A percentile compares a stretch with the other conserved stretches of the same genome.
phyloP scores from a whole-genome alignment of 805 yeast genomes.

The Ogataea salicorniae region DNA sequence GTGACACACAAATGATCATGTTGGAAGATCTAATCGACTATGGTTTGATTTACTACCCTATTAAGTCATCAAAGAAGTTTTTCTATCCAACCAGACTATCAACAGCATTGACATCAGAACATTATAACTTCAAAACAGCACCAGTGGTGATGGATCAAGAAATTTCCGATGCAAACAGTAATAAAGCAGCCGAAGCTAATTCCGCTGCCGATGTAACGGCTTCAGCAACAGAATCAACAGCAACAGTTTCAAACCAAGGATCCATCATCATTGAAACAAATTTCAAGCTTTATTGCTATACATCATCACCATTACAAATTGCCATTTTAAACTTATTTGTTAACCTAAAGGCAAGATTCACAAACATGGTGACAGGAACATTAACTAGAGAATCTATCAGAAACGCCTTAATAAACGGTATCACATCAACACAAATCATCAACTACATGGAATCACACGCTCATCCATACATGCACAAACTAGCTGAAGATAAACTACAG shows the following conservation, averaged over 20 bases:
- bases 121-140: slow-evolving; percentile 65
- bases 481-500: slow-evolving; percentile 63
- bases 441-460: slow-evolving; percentile 88
- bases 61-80: slow-evolving; percentile 35
- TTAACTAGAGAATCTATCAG: slow-evolving; percentile 90
- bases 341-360: slow-evolving; percentile 75
- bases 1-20: slow-evolving; percentile 80
- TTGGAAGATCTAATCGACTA: slow-evolving; percentile 85
- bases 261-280: slow-evolving; percentile 89
- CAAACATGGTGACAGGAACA: slow-evolving; percentile 91
- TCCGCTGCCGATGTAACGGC: too few species aligned
- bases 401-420: slow-evolving; percentile 78
- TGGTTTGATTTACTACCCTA: slow-evolving; percentile 67
- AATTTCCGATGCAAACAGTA: slow-evolving; percentile 33
- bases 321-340: slow-evolving; percentile 88
- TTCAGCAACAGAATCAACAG: not conserved
- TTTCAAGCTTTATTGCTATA: slow-evolving; percentile 87
- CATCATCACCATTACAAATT: slow-evolving; percentile 90
- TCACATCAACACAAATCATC: slow-evolving; percentile 91
- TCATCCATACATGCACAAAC: slow-evolving; percentile 80
- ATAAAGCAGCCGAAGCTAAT: slow-evolving; percentile 1
- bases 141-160: slow-evolving; percentile 72
- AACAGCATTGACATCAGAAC: slow-evolving; percentile 82
- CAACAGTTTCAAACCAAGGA: slow-evolving; percentile 36
- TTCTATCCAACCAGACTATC: slow-evolving; percentile 92